Evolutionary conservation across 352 stramenopile genomes (phyloP), one percentile per base, ranked within the genome.

Genomic region (Halophytophthora batemanensis): DNA sequence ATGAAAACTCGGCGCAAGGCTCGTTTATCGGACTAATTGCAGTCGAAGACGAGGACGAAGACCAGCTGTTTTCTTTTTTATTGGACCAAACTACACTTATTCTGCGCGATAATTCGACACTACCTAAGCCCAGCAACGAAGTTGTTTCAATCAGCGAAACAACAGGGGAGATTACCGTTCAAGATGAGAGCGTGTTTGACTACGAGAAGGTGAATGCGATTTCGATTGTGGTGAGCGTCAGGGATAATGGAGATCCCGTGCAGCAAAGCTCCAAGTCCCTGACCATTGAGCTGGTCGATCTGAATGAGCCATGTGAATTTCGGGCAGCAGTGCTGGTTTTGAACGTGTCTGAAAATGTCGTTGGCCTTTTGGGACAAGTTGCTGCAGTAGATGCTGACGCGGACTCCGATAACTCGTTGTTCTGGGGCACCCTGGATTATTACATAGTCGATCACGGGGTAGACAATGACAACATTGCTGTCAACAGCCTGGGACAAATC

Each of bases 251-350:
- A 2, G 51, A 15, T 25, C 55, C 60, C 4, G 47, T 60, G n/a
- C 38, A 29, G 21, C 34, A 69, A 57, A 38, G 29, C 12, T 50
- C 28, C 4, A 21, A 6, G 7, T 48, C 19, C 7, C 11, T 69
- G 31, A 55, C 33, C 10, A 23, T 64, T 52, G 31, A 50, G 14
- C 7, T 69, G 22, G 33, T 29, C 3, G 36, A 69, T 17, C 15
- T 40, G 6, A 69, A 69, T 6, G 60, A 69, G 23, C 21, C 12
- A 6, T 69, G 60, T 19, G 23, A 6, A 15, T 69, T 69, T 37
- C 8, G 8, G 5, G 12, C 42, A 6, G 4, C 31, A 2, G 41
- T 22, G 12, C 29, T 56, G 3, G 37, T 18, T 1, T 36, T 50
- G 12, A 29, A 15, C 5, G 28, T 61, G 11, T 6, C 22, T 14